Evolutionary conservation across 495 filamentous ascomycete species (phyloP), one percentile per base, ranked within the genome.

Genomic region (Tetracladium marchalianum): DNA sequence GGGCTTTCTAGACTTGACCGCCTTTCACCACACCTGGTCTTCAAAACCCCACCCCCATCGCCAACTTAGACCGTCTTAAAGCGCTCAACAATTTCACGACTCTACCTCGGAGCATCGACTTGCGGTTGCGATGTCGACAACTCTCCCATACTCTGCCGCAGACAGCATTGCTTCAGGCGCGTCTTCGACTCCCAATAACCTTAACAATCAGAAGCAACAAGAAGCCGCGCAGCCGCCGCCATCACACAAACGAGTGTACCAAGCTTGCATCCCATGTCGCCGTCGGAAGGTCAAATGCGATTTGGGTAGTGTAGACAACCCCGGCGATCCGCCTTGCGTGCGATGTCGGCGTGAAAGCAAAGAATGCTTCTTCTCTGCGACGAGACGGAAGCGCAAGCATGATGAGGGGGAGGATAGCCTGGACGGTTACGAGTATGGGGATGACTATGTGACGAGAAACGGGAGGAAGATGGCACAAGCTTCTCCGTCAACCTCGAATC

Each of bases 301-400:
- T 61, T 71, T 94, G 38, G 90, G 90, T 46, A 88, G 85, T 65
- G 90, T 97, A 56, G 92, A 98, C 66, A 84, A 90, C 50, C 92
- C 92, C 31, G 39, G 45, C 32, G 85, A 90, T 51, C 92, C 92
- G 35, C 93, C 93, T 1, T 98, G 92, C 58, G 85, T 90, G 48
- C 79, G 92, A 60, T 98, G 92, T 64, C 81, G 87, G 18, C 80
- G 92, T 48, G 92, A 98, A 67, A 76, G 80, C 67, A 95, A 95
- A 66, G 82, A 94, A 54, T 98, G 92, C 71, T 90, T 81, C 72
- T 97, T 98, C 71, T 94, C 89, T 51, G 85, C 87, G n/a, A 97
- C 90, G 34, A 74, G 90, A 38, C 77, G 92, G 53, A 97, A 96
- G 78, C 75, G 87, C 56, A 93, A 93, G 68, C 69, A 73, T 41